Percentiles rank a stretch among this genome's conserved stretches.
phyloP scores from a whole-genome alignment of 306 rosid species.

The Cicer pinnatifidum region DNA sequence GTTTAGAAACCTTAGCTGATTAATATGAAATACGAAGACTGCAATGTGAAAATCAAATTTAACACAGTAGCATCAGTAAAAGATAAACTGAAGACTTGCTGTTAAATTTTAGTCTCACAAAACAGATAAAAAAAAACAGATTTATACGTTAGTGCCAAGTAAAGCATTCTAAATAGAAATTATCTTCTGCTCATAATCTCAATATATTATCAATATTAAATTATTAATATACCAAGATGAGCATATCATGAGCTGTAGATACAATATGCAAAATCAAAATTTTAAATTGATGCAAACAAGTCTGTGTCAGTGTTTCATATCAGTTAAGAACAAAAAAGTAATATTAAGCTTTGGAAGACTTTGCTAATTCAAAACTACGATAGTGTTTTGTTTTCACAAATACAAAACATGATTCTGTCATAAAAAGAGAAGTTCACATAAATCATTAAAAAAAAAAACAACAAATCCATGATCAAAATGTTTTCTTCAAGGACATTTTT shows the following conservation, averaged over 20 bases:
- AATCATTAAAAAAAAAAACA: neutral
- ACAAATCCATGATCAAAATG: neutral
- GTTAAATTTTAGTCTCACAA: conserved; percentile 17
- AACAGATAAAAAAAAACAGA: neutral
- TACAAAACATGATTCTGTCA: neutral
- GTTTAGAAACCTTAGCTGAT: conserved; percentile 38
- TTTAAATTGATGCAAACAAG: no score
- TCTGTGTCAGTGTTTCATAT: no score
- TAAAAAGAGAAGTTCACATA: neutral
- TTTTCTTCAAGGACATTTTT: conserved; percentile 1
- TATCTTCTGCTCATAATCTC: conserved; percentile 25
- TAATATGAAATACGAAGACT: conserved; percentile 28
- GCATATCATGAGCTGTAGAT: no score
- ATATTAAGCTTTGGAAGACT: no score
- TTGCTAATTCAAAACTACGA: no score
- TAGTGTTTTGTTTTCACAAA: neutral
- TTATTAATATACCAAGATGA: no score
- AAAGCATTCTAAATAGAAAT: conserved; percentile 28
- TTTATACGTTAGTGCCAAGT: conserved; percentile 7
- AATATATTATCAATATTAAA: neutral
- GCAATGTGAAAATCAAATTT: conserved; percentile 31
- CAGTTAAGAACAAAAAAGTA: no score
- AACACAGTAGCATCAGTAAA: conserved; percentile 20
- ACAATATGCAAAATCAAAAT: no score
- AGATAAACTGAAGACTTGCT: neutral